Evolutionary conservation across 345 rosid genomes (phyloP), one percentile per base, ranked within the genome.

Genomic region (Euphorbia pulcherrima): DNA sequence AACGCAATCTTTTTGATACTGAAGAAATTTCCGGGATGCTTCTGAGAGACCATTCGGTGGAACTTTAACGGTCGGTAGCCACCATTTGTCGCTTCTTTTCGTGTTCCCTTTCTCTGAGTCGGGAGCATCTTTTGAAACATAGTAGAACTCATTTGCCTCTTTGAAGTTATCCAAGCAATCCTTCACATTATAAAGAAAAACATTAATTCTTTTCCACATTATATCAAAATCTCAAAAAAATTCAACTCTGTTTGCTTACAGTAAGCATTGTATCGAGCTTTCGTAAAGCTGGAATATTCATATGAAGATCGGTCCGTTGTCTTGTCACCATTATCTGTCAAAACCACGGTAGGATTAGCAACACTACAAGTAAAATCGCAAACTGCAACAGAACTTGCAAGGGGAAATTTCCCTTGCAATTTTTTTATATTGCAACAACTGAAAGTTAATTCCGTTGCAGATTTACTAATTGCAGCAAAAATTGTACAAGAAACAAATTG

Each of bases 261-360:
- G 83, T 64, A 24, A 95, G 96, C 98, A 95, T 92, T 21, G 92
- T 79, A n/a, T 95, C 99, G 9, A 95, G 92, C 81, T 86, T 95
- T 65, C 90, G 83, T 60, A 95, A 75, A 18, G 99, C 98, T 10
- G 99, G 97, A 40, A 92, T 92, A 83, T 95, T 92, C 84, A 88
- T 83, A 12, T 76, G 97, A 71, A 95, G 93, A 83, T 95, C 98
- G 18, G 73, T 77, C 58, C 99, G 78, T 74, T 95, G 97, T 65
- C 81, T 74, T 40, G 97, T 92, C 60, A 76, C 73, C 99, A 92
- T 92, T 27, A 95, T 84, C 99, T 94, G 67, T 60, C 2, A 13
- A n/a, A 8, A 12, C 41, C 20, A 63, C 14, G 21, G 60, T 52
- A 20, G 20, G 2, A 23, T 62, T 13, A 5, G n/a, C n/a, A n/a